phyloP scores from a whole-genome alignment of 164 flowering plant genomes.

The Akebia trifoliata region DNA sequence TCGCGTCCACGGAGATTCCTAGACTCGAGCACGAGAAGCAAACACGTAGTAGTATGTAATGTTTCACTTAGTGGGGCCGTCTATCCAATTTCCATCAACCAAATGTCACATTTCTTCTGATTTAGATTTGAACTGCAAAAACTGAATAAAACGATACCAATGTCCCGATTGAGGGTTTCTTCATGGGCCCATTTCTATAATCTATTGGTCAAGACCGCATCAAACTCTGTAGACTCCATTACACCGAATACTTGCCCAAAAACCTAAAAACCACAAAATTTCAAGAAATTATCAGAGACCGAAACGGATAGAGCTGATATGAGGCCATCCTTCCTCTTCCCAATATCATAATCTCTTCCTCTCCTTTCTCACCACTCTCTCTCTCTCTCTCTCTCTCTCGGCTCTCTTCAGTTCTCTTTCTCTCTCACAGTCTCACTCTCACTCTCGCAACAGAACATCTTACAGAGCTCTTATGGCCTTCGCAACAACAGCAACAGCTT shows the following conservation, averaged over 20 bases:
- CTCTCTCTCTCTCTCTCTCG: background rate
- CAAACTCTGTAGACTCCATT: slow-evolving; percentile 10
- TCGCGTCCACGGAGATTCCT: too few relatives aligned
- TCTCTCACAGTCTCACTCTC: background rate
- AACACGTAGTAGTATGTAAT: too few relatives aligned
- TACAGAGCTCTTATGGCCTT: slow-evolving; percentile 11
- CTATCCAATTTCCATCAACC: too few relatives aligned
- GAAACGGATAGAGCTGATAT: background rate
- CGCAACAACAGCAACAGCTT: slow-evolving; percentile 5
- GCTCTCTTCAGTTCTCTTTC: background rate
- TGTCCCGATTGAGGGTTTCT: background rate
- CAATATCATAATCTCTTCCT: background rate
- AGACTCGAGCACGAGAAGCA: too few relatives aligned
- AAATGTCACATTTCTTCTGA: too few relatives aligned
- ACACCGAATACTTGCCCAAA: background rate
- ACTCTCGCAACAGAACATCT: background rate
- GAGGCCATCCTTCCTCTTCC: background rate
- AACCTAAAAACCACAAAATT: background rate
- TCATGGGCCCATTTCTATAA: too few relatives aligned
- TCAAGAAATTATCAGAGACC: background rate
- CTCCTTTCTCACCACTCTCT: background rate
- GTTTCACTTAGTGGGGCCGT: too few relatives aligned
- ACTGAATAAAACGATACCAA: background rate
- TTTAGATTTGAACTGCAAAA: too few relatives aligned
- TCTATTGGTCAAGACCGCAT: too few relatives aligned